Percentiles rank a stretch among this genome's conserved stretches.
Evolutionary conservation across 805 yeast genomes (phyloP).

Genomic region (Teunomyces lycoperdinae): DNA sequence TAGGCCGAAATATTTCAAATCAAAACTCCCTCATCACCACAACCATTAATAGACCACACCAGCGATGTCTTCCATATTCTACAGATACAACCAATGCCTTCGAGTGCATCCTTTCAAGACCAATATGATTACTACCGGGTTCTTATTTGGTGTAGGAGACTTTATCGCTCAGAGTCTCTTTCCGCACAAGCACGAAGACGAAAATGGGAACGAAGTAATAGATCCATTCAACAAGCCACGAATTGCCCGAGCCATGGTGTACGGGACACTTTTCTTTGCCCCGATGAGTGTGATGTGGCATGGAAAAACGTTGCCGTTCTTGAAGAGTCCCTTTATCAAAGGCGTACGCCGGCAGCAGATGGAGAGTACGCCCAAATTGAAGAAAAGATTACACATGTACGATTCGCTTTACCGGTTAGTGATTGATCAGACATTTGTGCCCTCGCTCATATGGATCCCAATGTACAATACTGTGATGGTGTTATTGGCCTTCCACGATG

Average conservation of each 20-base stretch:
- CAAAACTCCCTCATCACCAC: background rate
- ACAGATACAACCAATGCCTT: slow-evolving; percentile 26
- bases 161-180: slow-evolving; percentile 39
- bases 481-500: slow-evolving; percentile 31
- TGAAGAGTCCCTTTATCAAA: slow-evolving; percentile 35
- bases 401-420: slow-evolving; percentile 27
- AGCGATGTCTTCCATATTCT: slow-evolving; percentile 8
- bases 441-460: slow-evolving; percentile 42
- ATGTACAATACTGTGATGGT: slow-evolving; percentile 40
- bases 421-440: slow-evolving; percentile 36
- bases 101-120: slow-evolving; percentile 49
- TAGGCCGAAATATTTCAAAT: background rate
- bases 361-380: slow-evolving; percentile 6
- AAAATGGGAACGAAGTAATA: slow-evolving; percentile 14
- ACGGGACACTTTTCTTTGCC: slow-evolving; percentile 38
- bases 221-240: slow-evolving; percentile 24
- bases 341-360: slow-evolving; percentile 9
- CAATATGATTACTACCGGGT: slow-evolving; percentile 54
- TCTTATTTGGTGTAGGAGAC: slow-evolving; percentile 43
- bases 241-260: slow-evolving; percentile 34
- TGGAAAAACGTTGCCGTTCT: slow-evolving; percentile 32
- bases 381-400: slow-evolving; percentile 13
- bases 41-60: background rate
- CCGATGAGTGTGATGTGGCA: slow-evolving; percentile 41
- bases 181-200: slow-evolving; percentile 27